These are phyloP conservation scores for Centrapalus pauciflorus DNA, from an alignment of 129 eudicot genomes.

Conservation along the genomic window DNA sequence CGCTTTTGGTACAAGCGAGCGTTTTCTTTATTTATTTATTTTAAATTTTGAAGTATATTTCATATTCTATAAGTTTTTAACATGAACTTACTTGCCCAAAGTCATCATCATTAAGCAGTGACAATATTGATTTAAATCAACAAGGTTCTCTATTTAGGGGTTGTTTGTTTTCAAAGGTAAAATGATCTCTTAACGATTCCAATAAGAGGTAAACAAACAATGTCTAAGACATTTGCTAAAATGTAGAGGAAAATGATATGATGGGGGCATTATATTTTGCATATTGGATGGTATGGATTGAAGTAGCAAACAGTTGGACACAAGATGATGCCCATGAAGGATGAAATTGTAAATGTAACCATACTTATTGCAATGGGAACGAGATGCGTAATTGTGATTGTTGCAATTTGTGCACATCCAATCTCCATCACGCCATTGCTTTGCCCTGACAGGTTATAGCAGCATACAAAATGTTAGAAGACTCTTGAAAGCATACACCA, in stretches of 20 bases:
- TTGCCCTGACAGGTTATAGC: slow-evolving; percentile 46
- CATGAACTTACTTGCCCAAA: too few species aligned
- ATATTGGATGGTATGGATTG: not conserved
- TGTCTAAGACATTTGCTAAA: too few species aligned
- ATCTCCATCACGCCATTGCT: slow-evolving; percentile 96
- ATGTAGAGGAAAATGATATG: too few species aligned
- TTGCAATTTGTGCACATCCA: slow-evolving; percentile 96
- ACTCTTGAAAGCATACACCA: slow-evolving; percentile 1
- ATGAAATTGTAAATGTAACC: slow-evolving; percentile 4
- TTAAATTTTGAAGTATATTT: too few species aligned
- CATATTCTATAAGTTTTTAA: too few species aligned
- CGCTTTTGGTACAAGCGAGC: not conserved
- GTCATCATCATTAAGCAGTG: too few species aligned
- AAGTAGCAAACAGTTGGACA: not conserved
- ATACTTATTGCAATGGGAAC: slow-evolving; percentile 82
- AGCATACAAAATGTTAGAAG: slow-evolving; percentile 1
- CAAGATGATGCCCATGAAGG: not conserved
- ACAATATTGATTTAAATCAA: too few species aligned
- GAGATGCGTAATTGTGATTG: slow-evolving; percentile 93
- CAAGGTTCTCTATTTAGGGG: too few species aligned
- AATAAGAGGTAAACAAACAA: too few species aligned
- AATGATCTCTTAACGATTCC: too few species aligned
- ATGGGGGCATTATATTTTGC: not conserved
- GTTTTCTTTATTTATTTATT: not conserved
- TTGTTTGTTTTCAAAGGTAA: too few species aligned